Base-by-base conservation (phyloP, 2,329 filamentous ascomycete species). In the Trichoderma lentiforme region DNA sequence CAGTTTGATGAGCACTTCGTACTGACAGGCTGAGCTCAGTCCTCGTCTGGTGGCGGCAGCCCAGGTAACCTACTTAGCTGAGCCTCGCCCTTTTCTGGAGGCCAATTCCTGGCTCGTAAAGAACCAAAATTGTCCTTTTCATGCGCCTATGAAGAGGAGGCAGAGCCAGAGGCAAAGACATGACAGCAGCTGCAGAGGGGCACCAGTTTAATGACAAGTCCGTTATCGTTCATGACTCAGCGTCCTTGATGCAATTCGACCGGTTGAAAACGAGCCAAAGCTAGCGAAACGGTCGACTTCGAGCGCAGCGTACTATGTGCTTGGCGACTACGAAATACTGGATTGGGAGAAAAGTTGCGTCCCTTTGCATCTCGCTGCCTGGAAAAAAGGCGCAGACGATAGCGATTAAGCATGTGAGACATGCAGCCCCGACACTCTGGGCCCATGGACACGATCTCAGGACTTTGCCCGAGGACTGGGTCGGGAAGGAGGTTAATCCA, bases 1-100 rank as follows among this genome's bases (percentile, higher is more conserved):
- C 18, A 56, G 30, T 70, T 70, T 51, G 56, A 70, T 62, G 66
- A 70, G 36, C 36, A 24, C 36, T 51, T 36, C n/a, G 67, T 68
- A 58, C 24, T 58, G 64, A 30, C 53, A 67, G 34, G 21, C 64
- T 12, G 51, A 57, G 64, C 26, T 58, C 4, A 26, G 15, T 15
- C 8, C 57, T 61, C 36, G 30, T 61, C 21, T 34, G 18, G n/a
- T 62, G 21, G 12, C 12, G 36, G 47, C 32, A 36, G 30, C 18
- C 8, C n/a, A 21, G 30, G 63, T 24, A 34, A 32, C 14, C 24
- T 47, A 26, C 53, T 7, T 7, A 15, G 30, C 30, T 60, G 57
- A 34, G 30, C 57, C 30, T 34, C 57, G 30, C 1, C 47, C 47
- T 18, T 60, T 58, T 18, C 12, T 5, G 5, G 28, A 30, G 56